Conservation (phyloP, 257 asterid species). For the Solanum pennellii region DNA sequence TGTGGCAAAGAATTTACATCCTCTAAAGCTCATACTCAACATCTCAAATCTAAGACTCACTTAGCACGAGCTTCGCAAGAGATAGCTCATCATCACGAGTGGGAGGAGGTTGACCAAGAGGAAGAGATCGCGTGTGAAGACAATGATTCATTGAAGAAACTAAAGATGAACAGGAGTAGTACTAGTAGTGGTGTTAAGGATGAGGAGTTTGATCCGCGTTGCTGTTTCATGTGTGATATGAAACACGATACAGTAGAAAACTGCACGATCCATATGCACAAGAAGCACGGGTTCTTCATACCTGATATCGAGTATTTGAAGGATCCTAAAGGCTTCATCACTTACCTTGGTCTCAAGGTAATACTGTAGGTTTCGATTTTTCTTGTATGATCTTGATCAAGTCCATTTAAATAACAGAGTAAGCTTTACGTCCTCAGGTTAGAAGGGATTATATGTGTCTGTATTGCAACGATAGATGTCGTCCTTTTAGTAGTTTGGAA, state of each 20-base stretch:
- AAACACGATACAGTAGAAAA: slow-evolving; percentile 47
- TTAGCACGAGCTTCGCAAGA: slow-evolving; percentile 38
- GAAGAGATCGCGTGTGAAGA: slow-evolving; percentile 34
- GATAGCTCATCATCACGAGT: slow-evolving; percentile 27
- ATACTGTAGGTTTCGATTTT: background rate
- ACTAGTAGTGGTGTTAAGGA: slow-evolving; percentile 23
- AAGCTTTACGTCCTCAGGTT: slow-evolving; percentile 29
- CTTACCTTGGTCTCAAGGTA: slow-evolving; percentile 76
- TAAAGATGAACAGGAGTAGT: slow-evolving; percentile 19
- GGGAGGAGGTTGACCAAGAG: slow-evolving; percentile 71
- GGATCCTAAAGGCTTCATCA: slow-evolving; percentile 91
- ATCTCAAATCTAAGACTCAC: slow-evolving; percentile 68
- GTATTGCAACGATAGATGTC: slow-evolving; percentile 72
- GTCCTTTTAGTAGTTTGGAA: slow-evolving; percentile 62
- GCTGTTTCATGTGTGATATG: slow-evolving; percentile 88
- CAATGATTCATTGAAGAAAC: slow-evolving; percentile 25
- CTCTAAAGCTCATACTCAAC: slow-evolving; percentile 70
- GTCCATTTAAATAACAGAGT: background rate
- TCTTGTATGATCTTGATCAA: background rate
- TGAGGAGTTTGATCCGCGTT: slow-evolving; percentile 54
- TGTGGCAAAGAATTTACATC: slow-evolving; percentile 79
- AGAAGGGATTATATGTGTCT: slow-evolving; percentile 61
- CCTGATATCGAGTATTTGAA: slow-evolving; percentile 84
- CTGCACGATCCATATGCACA: slow-evolving; percentile 92
- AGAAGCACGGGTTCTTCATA: slow-evolving; percentile 78